Conservation (phyloP, 345 rosid genomes). For the Camelina sativa region DNA sequence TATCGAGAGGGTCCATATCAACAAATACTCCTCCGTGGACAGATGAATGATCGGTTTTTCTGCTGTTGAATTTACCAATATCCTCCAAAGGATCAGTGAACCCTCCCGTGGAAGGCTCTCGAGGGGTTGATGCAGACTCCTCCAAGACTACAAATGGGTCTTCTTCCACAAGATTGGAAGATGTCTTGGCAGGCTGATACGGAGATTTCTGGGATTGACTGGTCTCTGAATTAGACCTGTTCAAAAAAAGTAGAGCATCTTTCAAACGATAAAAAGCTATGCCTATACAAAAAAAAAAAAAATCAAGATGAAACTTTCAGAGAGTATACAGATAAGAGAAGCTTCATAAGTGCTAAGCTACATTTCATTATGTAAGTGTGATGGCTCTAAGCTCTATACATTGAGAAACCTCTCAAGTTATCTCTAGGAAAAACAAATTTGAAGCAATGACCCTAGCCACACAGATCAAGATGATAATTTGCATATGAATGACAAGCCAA, state of each 20-base stretch:
- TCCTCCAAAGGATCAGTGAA: slow-evolving; percentile 58
- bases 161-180: slow-evolving; percentile 50
- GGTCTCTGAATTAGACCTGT: slow-evolving; percentile 56
- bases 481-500: neutral
- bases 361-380: neutral
- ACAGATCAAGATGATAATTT: neutral
- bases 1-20: slow-evolving; percentile 69
- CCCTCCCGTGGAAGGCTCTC: slow-evolving; percentile 47
- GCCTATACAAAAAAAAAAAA: neutral
- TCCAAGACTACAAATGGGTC: slow-evolving; percentile 67
- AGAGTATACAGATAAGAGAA: too few relatives aligned
- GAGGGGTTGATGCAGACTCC: slow-evolving; percentile 56
- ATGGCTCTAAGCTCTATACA: slow-evolving; percentile 4
- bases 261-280: slow-evolving; percentile 7
- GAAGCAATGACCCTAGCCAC: neutral
- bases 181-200: slow-evolving; percentile 47
- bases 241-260: slow-evolving; percentile 22
- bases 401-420: neutral
- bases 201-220: slow-evolving; percentile 44
- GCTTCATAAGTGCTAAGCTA: neutral
- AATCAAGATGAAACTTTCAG: neutral
- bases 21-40: slow-evolving; percentile 54
- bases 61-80: slow-evolving; percentile 53
- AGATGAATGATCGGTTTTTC: slow-evolving; percentile 50
- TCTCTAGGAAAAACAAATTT: neutral